Base-by-base conservation (phyloP, 2,329 filamentous ascomycete genomes). In the Paecilomyces sp. region DNA sequence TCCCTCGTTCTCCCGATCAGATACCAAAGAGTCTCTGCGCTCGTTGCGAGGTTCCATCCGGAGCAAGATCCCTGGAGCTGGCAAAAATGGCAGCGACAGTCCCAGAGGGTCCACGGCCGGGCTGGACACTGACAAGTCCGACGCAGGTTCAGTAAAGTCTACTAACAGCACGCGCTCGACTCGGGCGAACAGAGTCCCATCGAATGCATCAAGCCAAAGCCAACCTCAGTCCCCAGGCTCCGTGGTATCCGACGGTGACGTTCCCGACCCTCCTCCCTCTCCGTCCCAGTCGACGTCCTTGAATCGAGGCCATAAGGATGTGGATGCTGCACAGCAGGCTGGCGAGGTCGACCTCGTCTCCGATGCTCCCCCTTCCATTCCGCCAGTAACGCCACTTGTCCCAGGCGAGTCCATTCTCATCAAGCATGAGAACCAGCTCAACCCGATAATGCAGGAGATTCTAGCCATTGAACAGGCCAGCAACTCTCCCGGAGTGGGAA, bases 291-390 rank as follows among this genome's bases (percentile, higher is more conserved):
- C 90, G 25, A 83, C 86, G 51, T 88, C 89, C 12, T 78, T 92
- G 63, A 88, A 86, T 67, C 80, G 84, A 58, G 90, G 89, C 4
- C 87, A 90, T 65, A 88, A 91, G 69, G 88, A 92, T 73, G 86
- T 96, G 52, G 84, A 84, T 70, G 88, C 88, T 54, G 92, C 92
- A 52, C 90, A 95, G 74, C 86, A 89, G 57, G 89, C 86, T 56
- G 92, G 93, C 59, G 94, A 99, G 75, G 92, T 99, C 51, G 94
- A 96, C 69, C 87, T 92, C 66, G 92, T 99, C 22, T 97, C 93
- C 13, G 94, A 97, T 70, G 88, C 88, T 61, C 93, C 92, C 30
- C 92, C 91, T 1, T 86, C 86, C 11, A 78, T 77, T 57, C 79
- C 74, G 74, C 85, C 72, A 80, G 81, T 74, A 73, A 81, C 66